Conservation (phyloP, 2,329 filamentous ascomycete genomes). For the Aspergillus alliaceus region DNA sequence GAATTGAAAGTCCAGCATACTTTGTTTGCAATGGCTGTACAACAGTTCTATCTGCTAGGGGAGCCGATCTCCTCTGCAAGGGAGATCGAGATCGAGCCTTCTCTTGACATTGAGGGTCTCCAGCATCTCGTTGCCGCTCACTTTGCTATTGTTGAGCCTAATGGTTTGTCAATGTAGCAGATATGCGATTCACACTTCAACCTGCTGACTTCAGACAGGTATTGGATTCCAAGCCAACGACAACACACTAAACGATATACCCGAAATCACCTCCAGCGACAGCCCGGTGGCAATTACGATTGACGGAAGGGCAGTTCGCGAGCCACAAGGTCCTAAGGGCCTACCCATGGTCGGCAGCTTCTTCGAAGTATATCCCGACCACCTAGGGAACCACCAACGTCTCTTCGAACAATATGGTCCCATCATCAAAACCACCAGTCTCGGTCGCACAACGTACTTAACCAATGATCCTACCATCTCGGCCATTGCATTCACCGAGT, state of each 20-base stretch:
- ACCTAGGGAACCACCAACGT: constrained; percentile 57
- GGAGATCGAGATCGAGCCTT: constrained; percentile 21
- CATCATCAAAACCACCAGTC: constrained; percentile 53
- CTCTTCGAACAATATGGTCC: constrained; percentile 56
- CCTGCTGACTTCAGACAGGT: not conserved
- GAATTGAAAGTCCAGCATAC: not conserved
- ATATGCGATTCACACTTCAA: too few relatives aligned
- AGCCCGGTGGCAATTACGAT: constrained; percentile 22
- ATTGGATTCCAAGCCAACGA: not conserved
- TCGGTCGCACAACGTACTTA: constrained; percentile 52
- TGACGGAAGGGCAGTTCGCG: constrained; percentile 27
- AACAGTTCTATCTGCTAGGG: constrained; percentile 24
- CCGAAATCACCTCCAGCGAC: not conserved
- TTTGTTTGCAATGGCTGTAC: constrained; percentile 11
- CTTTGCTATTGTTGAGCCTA: constrained; percentile 27
- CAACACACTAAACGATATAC: not conserved
- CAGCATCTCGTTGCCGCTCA: constrained; percentile 23
- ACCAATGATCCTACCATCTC: constrained; percentile 54
- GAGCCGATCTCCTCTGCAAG: constrained; percentile 19
- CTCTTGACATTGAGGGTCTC: constrained; percentile 16
- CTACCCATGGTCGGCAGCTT: constrained; percentile 51
- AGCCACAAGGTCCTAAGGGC: constrained; percentile 21
- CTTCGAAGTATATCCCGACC: constrained; percentile 58
- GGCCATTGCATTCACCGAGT: constrained; percentile 49
- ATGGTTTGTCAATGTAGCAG: constrained; percentile 10